Evolutionary conservation across 2,329 filamentous ascomycete species (phyloP), one percentile per base, ranked within the genome.

Genomic region (Penicillium sp.): DNA sequence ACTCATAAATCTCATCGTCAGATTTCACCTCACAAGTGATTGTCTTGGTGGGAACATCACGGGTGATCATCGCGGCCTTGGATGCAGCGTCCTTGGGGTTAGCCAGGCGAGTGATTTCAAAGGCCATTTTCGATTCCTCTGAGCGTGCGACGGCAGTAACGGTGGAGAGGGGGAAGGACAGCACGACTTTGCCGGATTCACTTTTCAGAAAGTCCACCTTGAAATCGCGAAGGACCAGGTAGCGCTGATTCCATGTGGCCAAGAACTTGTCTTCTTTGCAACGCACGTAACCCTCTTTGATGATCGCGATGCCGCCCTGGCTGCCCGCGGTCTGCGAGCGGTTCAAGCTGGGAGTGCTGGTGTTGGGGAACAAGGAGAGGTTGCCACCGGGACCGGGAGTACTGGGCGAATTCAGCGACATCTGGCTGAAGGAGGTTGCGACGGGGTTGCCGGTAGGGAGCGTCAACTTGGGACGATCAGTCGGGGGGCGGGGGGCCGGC

Each of bases 1-100:
- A 99, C 70, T 96, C 92, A 77, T 99, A 99, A 55, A 99, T 87
- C 68, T 99, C 95, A 72, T 96, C 94, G 71, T 99, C 95, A 57
- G 88, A 90, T 78, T 97, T 96, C 69, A 98, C 92, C 74, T 90
- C 92, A 75, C 96, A 95, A 64, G 95, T 92, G 54, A 97, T 86
- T 3, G 91, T 90, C 74, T 90, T 92, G 59, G 89, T 90, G 9
- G 88, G 85, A 36, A 91, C 88, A 64, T 97, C 94, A 65, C 92
- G 88, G 47, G 90, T 90, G 53, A 89, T 86, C 11, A 92, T 85
- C 60, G 89, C 91, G 52, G 84, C 86, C 49, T 88, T 91, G 40
- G 78, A 77, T 58, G 83, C 78, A 40, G 86, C 87, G 68, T 88
- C 88, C 50, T 87, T 83, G 56, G 79, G 75, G 60, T 82, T 82